Conservation (phyloP, 805 yeast species). For the Wickerhamiella australiensis region DNA sequence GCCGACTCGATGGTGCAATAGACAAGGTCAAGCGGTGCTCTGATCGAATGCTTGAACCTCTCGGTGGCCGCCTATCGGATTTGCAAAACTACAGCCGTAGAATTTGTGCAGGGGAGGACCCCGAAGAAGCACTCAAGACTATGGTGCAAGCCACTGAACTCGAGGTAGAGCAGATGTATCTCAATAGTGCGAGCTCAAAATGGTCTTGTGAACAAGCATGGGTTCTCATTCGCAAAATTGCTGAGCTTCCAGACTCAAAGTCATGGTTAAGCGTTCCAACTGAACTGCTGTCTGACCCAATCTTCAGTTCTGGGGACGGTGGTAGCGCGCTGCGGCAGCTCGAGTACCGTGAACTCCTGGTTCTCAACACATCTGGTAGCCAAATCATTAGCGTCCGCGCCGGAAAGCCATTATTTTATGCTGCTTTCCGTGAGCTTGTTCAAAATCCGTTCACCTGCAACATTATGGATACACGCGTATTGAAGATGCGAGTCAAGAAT, state of each 20-base stretch:
- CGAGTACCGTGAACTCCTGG: slow-evolving; percentile 67
- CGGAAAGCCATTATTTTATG: slow-evolving; percentile 72
- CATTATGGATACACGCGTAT: slow-evolving; percentile 51
- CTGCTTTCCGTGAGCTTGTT: slow-evolving; percentile 62
- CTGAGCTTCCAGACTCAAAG: slow-evolving; percentile 23
- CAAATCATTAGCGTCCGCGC: slow-evolving; percentile 52
- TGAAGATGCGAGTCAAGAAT: slow-evolving; percentile 40
- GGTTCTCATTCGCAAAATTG: slow-evolving; percentile 58
- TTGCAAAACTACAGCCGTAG: slow-evolving; percentile 83
- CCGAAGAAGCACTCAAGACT: slow-evolving; percentile 60
- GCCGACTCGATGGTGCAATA: slow-evolving; percentile 29
- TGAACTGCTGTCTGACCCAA: slow-evolving; percentile 23
- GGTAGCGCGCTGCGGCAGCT: slow-evolving; percentile 45
- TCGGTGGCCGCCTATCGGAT: slow-evolving; percentile 94
- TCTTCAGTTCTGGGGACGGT: slow-evolving; percentile 36
- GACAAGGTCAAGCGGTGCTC: slow-evolving; percentile 26
- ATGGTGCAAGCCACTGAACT: slow-evolving; percentile 78
- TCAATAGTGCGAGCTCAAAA: slow-evolving; percentile 32
- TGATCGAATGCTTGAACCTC: slow-evolving; percentile 39
- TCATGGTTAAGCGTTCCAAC: slow-evolving; percentile 20
- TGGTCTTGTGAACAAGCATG: slow-evolving; percentile 79
- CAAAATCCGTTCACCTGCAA: slow-evolving; percentile 44
- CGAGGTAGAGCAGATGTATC: slow-evolving; percentile 72
- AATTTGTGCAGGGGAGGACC: slow-evolving; percentile 75
- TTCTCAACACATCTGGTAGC: slow-evolving; percentile 67